Conservation (phyloP, 2,329 filamentous ascomycete species). For the Aspergillus novoparasiticus region DNA sequence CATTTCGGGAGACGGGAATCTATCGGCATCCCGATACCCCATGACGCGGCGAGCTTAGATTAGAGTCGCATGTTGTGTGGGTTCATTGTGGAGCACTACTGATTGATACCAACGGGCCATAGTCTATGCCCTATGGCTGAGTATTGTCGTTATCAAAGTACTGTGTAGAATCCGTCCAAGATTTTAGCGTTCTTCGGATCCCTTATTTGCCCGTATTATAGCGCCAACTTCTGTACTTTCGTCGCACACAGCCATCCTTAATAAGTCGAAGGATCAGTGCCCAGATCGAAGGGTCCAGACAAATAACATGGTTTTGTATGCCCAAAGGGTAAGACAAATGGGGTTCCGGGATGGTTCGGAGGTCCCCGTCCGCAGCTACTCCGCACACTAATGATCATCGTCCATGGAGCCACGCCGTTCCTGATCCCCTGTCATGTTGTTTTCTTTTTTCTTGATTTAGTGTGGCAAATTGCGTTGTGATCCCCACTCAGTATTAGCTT, state of each 20-base stretch:
- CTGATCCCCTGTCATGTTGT: constrained; percentile 2
- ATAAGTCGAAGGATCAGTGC: background rate
- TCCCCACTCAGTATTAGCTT: background rate
- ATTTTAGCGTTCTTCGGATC: too few species aligned
- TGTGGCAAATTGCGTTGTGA: background rate
- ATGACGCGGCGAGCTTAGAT: background rate
- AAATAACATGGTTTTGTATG: background rate
- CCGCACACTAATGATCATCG: background rate
- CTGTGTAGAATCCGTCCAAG: too few species aligned
- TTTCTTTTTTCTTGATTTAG: background rate
- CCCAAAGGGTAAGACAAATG: background rate
- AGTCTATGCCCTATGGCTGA: background rate
- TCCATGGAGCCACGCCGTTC: background rate
- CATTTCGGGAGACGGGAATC: background rate
- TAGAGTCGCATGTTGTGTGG: constrained; percentile 1
- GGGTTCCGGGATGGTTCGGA: background rate
- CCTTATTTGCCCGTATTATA: background rate
- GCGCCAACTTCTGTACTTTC: background rate
- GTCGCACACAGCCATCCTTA: background rate
- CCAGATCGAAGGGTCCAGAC: background rate
- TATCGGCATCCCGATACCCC: background rate
- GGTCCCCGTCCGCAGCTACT: background rate
- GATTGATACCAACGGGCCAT: background rate
- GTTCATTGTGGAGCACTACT: background rate
- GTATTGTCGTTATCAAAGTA: background rate